phyloP scores from a whole-genome alignment of 352 stramenopile genomes.

The Phytophthora palmivora region DNA sequence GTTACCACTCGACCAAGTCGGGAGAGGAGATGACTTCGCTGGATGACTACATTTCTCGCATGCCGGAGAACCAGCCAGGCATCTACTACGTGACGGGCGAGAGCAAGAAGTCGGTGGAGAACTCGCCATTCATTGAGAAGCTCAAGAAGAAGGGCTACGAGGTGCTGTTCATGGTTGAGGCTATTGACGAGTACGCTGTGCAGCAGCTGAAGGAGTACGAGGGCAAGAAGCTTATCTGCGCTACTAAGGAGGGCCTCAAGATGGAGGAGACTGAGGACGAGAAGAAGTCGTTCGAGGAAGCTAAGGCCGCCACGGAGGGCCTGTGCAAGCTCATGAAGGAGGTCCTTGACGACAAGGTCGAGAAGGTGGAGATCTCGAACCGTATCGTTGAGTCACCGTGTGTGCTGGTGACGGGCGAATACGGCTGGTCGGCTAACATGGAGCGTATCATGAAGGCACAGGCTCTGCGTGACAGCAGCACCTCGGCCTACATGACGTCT shows the following conservation, averaged over 20 bases:
- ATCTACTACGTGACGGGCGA: conserved; percentile 99
- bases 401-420: conserved; percentile 99
- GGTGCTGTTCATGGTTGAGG: conserved; percentile 99
- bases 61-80: conserved; percentile 97
- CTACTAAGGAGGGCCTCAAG: conserved; percentile 98
- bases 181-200: conserved; percentile 99
- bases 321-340: conserved; percentile 99
- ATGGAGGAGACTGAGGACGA: conserved; percentile 97
- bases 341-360: conserved; percentile 99
- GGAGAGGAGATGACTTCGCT: conserved; percentile 97
- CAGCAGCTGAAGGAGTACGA: conserved; percentile 99
- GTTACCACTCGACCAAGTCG: conserved; percentile 99
- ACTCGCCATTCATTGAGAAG: conserved; percentile 99
- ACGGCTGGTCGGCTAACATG: conserved; percentile 99
- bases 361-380: conserved; percentile 99
- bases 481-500: conserved; percentile 98
- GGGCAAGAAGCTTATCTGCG: conserved; percentile 99
- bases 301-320: conserved; percentile 97
- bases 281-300: conserved; percentile 99
- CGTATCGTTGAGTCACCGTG: conserved; percentile 99
- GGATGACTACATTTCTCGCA: conserved; percentile 98
- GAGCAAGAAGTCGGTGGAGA: conserved; percentile 99
- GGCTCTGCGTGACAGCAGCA: conserved; percentile 97
- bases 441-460: conserved; percentile 99
- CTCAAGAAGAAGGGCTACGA: conserved; percentile 99